Evolutionary conservation across 139 green algal genomes (phyloP), one percentile per base, ranked within the genome.

Genomic region (Chlorella vulgaris): DNA sequence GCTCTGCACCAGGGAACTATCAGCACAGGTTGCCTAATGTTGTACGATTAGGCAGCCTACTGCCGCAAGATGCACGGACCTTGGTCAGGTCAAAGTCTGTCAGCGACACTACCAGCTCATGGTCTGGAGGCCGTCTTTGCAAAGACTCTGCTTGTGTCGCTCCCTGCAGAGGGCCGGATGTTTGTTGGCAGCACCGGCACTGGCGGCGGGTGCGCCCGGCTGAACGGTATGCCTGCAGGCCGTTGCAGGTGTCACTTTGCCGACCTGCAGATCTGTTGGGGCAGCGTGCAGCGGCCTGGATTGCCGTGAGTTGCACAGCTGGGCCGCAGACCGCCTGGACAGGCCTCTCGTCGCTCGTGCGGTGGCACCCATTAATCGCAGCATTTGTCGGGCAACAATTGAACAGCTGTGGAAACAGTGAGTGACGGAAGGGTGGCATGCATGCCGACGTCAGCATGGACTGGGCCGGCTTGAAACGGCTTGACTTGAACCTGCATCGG

Each of bases 71-170:
- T n/a, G 4, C 7, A 7, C 39, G 0, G 47, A 79, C 73, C 73
- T 79, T 79, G 35, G 35, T 29, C 0, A 31, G 7, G 36, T 68
- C 73, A 67, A 79, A 79, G 26, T 79, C 73, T 15, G 51, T 26
- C 10, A 79, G 35, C 0, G 36, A 79, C 7, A 79, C 73, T 26
- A 79, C 36, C 35, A 79, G 53, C 53, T 79, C 73, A 42, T 79
- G 58, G 8, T 67, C 28, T 0, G 47, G 2, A 2, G 22, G 29
- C 38, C 42, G 22, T 21, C 33, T 21, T 33, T 50, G 33, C 50
- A 36, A 31, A 75, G 26, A 22, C n/a, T n/a, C 39, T 38, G 39
- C 26, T 33, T 38, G 21, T 42, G 21, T 24, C 24, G 19, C 65
- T 13, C 2, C 28, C 66, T 21, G 69, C 69, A 62, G 10, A 42